Percentiles rank a stretch among this genome's conserved stretches.
phyloP scores from a whole-genome alignment of 2,329 filamentous ascomycete species.

The Fusarium sp. region DNA sequence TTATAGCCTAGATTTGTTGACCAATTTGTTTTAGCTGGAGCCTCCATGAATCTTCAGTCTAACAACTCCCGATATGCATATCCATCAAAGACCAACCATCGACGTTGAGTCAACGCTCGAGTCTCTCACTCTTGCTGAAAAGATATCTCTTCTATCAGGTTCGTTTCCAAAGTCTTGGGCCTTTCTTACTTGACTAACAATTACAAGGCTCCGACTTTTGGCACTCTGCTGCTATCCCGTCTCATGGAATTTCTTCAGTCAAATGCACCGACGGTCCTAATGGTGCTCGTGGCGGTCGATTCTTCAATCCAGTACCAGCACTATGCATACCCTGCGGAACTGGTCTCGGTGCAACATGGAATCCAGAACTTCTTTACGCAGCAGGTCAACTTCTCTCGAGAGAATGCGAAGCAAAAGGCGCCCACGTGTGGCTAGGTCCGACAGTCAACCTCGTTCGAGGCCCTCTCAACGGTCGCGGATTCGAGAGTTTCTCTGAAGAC shows the following conservation, averaged over 20 bases:
- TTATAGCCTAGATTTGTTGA: background rate
- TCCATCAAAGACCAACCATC: constrained; percentile 12
- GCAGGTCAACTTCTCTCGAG: constrained; percentile 23
- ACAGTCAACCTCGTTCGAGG: constrained; percentile 72
- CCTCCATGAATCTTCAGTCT: background rate
- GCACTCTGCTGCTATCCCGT: constrained; percentile 4
- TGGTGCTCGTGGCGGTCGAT: constrained; percentile 25
- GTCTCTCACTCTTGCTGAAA: constrained; percentile 20
- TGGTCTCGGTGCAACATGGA: constrained; percentile 52
- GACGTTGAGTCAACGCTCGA: constrained; percentile 18
- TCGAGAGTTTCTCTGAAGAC: constrained; percentile 72
- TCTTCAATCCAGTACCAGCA: constrained; percentile 28
- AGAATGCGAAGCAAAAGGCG: constrained; percentile 58
- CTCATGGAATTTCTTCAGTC: background rate
- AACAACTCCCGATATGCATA: constrained; percentile 1
- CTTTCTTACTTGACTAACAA: no score
- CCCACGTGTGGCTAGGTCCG: constrained; percentile 68
- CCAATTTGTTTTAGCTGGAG: no score
- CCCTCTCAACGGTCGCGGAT: constrained; percentile 71
- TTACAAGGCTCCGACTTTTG: constrained; percentile 27
- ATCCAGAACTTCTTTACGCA: constrained; percentile 43
- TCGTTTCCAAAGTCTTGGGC: no score
- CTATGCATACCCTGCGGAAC: constrained; percentile 41
- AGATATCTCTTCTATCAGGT: constrained; percentile 25
- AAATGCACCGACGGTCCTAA: constrained; percentile 35